Conservation (phyloP, 805 yeast species). For the Kregervanrija fluxuum region DNA sequence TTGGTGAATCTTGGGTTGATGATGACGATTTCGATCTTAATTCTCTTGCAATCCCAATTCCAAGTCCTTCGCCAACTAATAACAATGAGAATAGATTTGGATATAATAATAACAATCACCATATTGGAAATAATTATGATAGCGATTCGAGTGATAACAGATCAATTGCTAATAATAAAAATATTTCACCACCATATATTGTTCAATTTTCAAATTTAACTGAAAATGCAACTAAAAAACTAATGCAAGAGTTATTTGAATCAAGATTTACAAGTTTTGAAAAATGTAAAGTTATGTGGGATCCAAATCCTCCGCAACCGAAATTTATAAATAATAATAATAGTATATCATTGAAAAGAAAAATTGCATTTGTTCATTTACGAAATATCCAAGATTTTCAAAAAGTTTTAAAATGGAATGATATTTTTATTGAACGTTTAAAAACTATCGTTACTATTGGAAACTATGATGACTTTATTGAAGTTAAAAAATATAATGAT, state of each 20-base stretch:
- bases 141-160: neutral
- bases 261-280: constrained; percentile 53
- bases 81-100: constrained; percentile 1
- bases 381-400: constrained; percentile 42
- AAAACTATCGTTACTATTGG: constrained; percentile 30
- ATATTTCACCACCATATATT: constrained; percentile 50
- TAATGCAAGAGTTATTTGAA: constrained; percentile 52
- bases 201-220: constrained; percentile 59
- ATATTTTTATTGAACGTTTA: constrained; percentile 35
- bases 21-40: constrained; percentile 63
- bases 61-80: constrained; percentile 8
- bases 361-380: constrained; percentile 60
- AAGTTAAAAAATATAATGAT: constrained; percentile 24
- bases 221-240: constrained; percentile 40
- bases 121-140: neutral
- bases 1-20: constrained; percentile 51
- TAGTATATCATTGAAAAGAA: constrained; percentile 27
- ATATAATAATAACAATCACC: neutral
- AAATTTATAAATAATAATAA: constrained; percentile 15
- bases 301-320: constrained; percentile 24
- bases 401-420: constrained; percentile 58
- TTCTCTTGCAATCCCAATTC: constrained; percentile 43
- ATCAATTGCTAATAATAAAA: neutral
- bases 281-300: constrained; percentile 49
- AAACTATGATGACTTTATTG: constrained; percentile 31